These are phyloP conservation scores for Escovopsis sp. DNA, from an alignment of 2,329 filamentous ascomycete species.

Conservation along the genomic window DNA sequence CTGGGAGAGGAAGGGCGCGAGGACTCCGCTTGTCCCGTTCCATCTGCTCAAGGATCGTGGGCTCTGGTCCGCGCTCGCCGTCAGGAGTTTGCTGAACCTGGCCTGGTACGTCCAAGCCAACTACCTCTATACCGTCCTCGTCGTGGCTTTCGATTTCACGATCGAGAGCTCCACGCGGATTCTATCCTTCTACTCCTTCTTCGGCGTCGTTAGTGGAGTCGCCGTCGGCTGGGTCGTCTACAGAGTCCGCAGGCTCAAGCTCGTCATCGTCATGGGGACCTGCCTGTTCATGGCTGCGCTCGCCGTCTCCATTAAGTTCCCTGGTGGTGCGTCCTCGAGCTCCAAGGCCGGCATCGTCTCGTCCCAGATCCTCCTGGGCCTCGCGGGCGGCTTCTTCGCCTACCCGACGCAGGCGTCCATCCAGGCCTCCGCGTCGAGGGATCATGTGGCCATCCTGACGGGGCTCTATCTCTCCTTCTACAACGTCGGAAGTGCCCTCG, in stretches of 20 bases:
- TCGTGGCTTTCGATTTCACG: constrained; percentile 42
- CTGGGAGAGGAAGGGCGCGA: constrained; percentile 37
- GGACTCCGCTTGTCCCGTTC: constrained; percentile 41
- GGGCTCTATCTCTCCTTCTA: constrained; percentile 26
- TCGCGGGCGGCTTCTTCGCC: constrained; percentile 42
- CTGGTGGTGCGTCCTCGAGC: constrained; percentile 28
- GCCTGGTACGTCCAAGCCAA: constrained; percentile 44
- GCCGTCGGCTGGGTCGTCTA: constrained; percentile 36
- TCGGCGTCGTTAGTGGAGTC: constrained; percentile 39
- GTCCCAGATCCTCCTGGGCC: constrained; percentile 40
- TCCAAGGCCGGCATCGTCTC: constrained; percentile 37
- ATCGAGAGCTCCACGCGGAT: constrained; percentile 41
- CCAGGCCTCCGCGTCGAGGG: constrained; percentile 22
- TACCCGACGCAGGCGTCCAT: constrained; percentile 27
- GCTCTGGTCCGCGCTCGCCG: constrained; percentile 45
- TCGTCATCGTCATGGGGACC: constrained; percentile 42
- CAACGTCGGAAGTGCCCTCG: constrained; percentile 27
- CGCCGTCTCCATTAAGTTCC: constrained; percentile 38
- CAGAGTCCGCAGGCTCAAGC: constrained; percentile 38
- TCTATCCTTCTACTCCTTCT: constrained; percentile 36
- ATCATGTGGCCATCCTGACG: constrained; percentile 25
- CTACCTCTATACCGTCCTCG: constrained; percentile 43
- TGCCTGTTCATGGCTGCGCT: constrained; percentile 41
- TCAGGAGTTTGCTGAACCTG: constrained; percentile 34
- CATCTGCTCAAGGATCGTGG: constrained; percentile 42